Conservation (phyloP, 306 rosid species). For the Lablab purpureus region DNA sequence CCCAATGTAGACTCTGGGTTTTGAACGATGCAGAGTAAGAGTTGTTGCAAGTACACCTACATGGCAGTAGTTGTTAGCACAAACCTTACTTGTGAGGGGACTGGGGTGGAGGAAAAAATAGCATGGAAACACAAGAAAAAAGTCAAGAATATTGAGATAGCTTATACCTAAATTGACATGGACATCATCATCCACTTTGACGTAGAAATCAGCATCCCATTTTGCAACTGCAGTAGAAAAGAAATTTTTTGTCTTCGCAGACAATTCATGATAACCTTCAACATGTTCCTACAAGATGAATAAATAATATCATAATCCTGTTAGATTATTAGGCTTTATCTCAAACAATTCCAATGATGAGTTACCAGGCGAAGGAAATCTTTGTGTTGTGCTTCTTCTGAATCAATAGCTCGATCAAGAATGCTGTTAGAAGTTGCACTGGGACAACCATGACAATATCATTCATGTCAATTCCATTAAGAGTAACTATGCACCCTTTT, state of each 20-base stretch:
- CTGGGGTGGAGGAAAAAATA: not conserved
- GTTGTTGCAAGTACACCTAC: constrained; percentile 82
- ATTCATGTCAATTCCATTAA: constrained; percentile 48
- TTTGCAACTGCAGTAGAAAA: constrained; percentile 81
- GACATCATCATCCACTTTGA: constrained; percentile 89
- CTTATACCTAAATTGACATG: constrained; percentile 85
- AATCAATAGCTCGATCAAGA: constrained; percentile 88
- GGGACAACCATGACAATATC: constrained; percentile 43
- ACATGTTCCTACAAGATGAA: constrained; percentile 73
- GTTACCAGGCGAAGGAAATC: constrained; percentile 50
- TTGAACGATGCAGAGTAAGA: constrained; percentile 78
- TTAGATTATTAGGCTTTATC: constrained; percentile 17
- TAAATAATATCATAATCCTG: constrained; percentile 34
- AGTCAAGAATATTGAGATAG: constrained; percentile 11
- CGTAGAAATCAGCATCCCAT: constrained; percentile 89
- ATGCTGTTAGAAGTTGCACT: constrained; percentile 94
- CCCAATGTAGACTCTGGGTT: constrained; percentile 86
- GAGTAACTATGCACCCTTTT: constrained; percentile 17
- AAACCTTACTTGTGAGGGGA: constrained; percentile 22
- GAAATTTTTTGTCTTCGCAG: constrained; percentile 82
- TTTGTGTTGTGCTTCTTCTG: constrained; percentile 76
- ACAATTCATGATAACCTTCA: constrained; percentile 90
- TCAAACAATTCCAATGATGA: not conserved
- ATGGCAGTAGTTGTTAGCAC: constrained; percentile 21
- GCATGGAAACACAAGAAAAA: constrained; percentile 24